A percentile compares a stretch with the other conserved stretches of the same genome.
Conservation (phyloP, 148 eudicot genomes). For the Beta vulgaris region DNA sequence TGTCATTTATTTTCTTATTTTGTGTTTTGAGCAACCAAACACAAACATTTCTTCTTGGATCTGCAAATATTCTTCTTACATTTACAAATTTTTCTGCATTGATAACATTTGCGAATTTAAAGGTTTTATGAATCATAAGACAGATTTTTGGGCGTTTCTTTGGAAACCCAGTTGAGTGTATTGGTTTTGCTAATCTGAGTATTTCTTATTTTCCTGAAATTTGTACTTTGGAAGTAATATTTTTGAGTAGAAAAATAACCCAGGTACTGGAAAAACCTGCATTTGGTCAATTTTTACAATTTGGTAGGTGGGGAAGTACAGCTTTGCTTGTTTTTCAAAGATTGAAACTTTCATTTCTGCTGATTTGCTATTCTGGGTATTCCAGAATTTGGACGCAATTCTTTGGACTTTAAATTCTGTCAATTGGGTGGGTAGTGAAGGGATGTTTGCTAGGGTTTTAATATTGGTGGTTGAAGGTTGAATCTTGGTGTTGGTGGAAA, state of each 20-base stretch:
- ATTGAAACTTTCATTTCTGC: not conserved
- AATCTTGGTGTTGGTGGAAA: not conserved
- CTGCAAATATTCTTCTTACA: conserved; percentile 34
- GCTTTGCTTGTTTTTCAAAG: conserved; percentile 7
- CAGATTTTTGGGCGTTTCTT: conserved; percentile 1
- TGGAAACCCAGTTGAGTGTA: conserved; percentile 28
- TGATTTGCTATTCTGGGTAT: conserved; percentile 8
- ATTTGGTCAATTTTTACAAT: conserved; percentile 17
- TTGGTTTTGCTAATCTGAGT: conserved; percentile 31
- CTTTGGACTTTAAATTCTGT: not conserved
- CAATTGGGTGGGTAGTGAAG: conserved; percentile 2
- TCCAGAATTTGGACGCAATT: not conserved
- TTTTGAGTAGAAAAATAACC: conserved; percentile 3
- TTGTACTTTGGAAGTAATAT: conserved; percentile 6
- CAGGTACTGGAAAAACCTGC: conserved; percentile 3
- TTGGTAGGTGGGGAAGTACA: conserved; percentile 14
- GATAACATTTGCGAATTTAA: not conserved
- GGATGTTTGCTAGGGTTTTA: conserved; percentile 1
- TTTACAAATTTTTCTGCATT: conserved; percentile 4
- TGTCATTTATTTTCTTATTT: conserved; percentile 38
- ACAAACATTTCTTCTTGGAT: conserved; percentile 48
- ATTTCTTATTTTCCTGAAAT: conserved; percentile 21
- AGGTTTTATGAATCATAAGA: conserved; percentile 8
- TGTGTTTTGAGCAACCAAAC: conserved; percentile 21
- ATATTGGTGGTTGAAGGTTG: conserved; percentile 15